Base-by-base conservation (phyloP, 202 grass and related monocot genomes). In the Schoenoplectus tabernaemontani region DNA sequence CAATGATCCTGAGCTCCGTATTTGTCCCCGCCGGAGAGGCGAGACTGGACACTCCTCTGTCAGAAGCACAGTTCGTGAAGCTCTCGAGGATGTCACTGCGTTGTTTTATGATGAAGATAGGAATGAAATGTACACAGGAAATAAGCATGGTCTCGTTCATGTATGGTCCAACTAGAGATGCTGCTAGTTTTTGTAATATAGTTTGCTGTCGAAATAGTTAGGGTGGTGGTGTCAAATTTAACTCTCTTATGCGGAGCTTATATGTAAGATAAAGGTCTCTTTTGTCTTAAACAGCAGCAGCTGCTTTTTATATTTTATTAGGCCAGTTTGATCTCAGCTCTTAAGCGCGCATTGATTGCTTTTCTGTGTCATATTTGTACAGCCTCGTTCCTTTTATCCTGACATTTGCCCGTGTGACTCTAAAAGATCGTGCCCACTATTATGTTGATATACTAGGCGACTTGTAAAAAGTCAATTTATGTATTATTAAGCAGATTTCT, bases 71-170 rank as follows among this genome's bases (percentile, higher is more conserved):
- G 86, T 89, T 60, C 68, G 64, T 77, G 90, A 95, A 89, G 86
- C 87, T 0, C 84, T 94, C 4, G 91, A 94, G 78, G 95, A 94
- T 20, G 89, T 98, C 9, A 94, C 95, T 0, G 95, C 89, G 0
- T 71, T 98, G 11, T 98, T 92, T 84, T 98, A 94, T 1, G 86
- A 98, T 0, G 91, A 98, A 75, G 91, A 94, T 32, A 94, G 84
- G 83, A 92, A 98, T 11, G 91, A 98, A 76, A 89, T 94, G 15
- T 98, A 94, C 64, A 98, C 95, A 0, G 91, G 95, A 76, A 92
- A 94, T 81, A 90, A 84, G 37, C 65, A 90, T 13, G 95, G 91
- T 33, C 20, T 98, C 64, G 84, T 98, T 59, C 95, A 94, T 83
- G 91, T 98, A 22, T 99, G 96, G 96, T 99, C 96, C 56, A 99